Conservation (phyloP, 306 rosid genomes). For the Delonix regia region DNA sequence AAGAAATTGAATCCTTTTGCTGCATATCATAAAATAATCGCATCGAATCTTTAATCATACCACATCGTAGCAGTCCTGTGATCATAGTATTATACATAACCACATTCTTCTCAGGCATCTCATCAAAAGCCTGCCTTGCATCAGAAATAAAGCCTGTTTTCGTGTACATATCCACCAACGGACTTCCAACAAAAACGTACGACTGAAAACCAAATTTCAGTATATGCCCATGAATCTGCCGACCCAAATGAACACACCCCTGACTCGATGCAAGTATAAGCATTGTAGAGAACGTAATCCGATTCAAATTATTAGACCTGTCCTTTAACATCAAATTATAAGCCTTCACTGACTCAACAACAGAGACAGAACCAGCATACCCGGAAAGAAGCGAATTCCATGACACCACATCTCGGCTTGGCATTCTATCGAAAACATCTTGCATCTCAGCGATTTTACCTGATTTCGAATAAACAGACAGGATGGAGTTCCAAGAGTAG, state of each 20-base stretch:
- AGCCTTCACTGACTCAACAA: conserved; percentile 58
- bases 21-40: conserved; percentile 58
- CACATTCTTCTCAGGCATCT: conserved; percentile 63
- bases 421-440: conserved; percentile 58
- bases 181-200: conserved; percentile 78
- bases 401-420: conserved; percentile 61
- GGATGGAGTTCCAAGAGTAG: conserved; percentile 76
- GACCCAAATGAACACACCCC: conserved; percentile 60
- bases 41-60: conserved; percentile 63
- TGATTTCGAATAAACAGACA: conserved; percentile 62
- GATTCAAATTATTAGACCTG: conserved; percentile 50
- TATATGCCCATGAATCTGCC: conserved; percentile 79
- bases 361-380: conserved; percentile 46
- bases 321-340: conserved; percentile 66
- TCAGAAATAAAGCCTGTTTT: conserved; percentile 59
- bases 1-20: conserved; percentile 73
- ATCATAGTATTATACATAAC: conserved; percentile 80
- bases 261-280: conserved; percentile 65
- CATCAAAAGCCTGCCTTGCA: conserved; percentile 66
- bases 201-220: conserved; percentile 73
- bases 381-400: conserved; percentile 81
- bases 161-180: conserved; percentile 83
- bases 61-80: conserved; percentile 64
- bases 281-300: conserved; percentile 76
- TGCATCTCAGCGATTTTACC: conserved; percentile 61